Base-by-base conservation (phyloP, 2,329 filamentous ascomycete genomes). In the Pseudogymnoascus sp. region DNA sequence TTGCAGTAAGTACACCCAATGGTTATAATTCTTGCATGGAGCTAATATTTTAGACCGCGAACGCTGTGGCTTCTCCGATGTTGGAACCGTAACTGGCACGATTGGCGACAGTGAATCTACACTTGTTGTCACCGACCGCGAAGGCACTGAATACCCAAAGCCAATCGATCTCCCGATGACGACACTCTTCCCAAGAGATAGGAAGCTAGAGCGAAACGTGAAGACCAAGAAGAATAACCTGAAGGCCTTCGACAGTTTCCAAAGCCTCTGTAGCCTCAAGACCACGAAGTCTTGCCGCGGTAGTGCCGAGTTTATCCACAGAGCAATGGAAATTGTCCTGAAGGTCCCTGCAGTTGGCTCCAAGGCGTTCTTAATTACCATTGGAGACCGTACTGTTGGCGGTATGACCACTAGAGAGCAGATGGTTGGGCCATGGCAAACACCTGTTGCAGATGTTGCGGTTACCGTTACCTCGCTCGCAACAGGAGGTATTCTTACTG, bases 391-490 rank as follows among this genome's bases (percentile, higher is more conserved):
- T 65, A 91, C 89, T 29, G 92, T 97, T 31, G 93, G 93, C 67
- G 94, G 93, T 60, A 81, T 97, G 63, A 92, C 91, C 6, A 86
- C 89, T 8, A 85, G 92, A 66, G 94, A 97, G 72, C 94, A 97
- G 75, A 92, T 97, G 85, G 93, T 97, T 61, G 94, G 94, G 1
- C 91, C 90, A 60, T 97, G 93, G 93, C 94, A 97, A 74, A 90
- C 88, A 11, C 94, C 94, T 2, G 92, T 97, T 12, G 88, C 94
- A 3, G 92, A 99, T 74, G 92, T 96, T 58, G 93, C 92, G 2
- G 93, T 97, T 23, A 97, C 93, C 21, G 86, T 90, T 0, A 93
- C 91, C 0, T 89, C 91, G 2, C 86, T 96, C 68, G 83, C 85
- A 55, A 71, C 83, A 6, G 80, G 80, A 14, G 76, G 76, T n/a